Conservation (phyloP, 164 flowering plant species). For the Chimonanthus salicifolius region DNA sequence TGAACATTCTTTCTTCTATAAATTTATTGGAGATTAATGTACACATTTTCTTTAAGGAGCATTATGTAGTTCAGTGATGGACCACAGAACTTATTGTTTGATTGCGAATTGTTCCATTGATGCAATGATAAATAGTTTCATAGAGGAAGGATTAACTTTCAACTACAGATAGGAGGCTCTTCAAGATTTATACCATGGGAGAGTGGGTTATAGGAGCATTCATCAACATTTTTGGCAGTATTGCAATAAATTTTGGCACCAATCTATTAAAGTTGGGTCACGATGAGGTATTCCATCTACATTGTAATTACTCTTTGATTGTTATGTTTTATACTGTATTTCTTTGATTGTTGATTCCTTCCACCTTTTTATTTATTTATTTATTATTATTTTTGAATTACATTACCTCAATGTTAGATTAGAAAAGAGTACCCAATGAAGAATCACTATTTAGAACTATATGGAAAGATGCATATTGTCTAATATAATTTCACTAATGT, state of each 20-base stretch:
- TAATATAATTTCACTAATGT: too few species aligned
- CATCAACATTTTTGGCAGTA: slow-evolving; percentile 86
- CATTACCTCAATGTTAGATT: too few species aligned
- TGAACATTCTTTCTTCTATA: background rate
- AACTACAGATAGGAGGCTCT: slow-evolving; percentile 8
- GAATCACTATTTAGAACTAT: too few species aligned
- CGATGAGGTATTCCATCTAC: slow-evolving; percentile 50
- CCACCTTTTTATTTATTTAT: too few species aligned
- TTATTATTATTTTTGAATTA: too few species aligned
- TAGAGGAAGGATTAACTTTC: slow-evolving; percentile 3
- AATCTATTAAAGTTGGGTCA: slow-evolving; percentile 95
- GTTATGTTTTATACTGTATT: background rate
- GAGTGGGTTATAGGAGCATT: slow-evolving; percentile 96
- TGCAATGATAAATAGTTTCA: slow-evolving; percentile 4
- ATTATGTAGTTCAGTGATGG: background rate
- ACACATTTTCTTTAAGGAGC: slow-evolving; percentile 1
- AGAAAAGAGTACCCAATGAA: too few species aligned
- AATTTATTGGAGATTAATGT: background rate
- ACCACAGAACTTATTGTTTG: slow-evolving; percentile 1
- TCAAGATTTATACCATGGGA: slow-evolving; percentile 38
- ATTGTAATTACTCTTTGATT: background rate
- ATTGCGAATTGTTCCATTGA: background rate
- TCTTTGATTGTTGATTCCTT: too few species aligned
- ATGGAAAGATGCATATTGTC: too few species aligned
- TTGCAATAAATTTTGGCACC: slow-evolving; percentile 95